Evolutionary conservation across 2,329 filamentous ascomycete species (phyloP).

Genomic region (Rachicladosporium sp.): DNA sequence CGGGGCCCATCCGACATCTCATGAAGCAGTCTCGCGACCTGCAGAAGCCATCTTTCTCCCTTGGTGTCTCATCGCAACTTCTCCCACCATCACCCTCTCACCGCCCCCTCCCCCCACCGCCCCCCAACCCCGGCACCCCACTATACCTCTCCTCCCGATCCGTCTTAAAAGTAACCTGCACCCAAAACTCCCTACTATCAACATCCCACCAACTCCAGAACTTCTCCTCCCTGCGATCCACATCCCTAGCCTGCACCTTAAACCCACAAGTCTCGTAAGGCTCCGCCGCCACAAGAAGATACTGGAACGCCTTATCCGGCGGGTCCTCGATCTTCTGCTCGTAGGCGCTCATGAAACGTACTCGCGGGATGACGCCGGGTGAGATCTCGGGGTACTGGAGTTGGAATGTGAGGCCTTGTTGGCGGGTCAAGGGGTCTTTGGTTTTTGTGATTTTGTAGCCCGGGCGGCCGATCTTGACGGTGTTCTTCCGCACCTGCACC

Average conservation of each 20-base stretch:
- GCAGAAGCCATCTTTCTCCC: too few species aligned
- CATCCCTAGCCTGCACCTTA: constrained; percentile 85
- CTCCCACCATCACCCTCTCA: too few species aligned
- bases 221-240: constrained; percentile 75
- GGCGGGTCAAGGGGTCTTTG: constrained; percentile 73
- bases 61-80: too few species aligned
- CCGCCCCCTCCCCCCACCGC: constrained; percentile 2
- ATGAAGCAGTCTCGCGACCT: too few species aligned
- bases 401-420: constrained; percentile 89
- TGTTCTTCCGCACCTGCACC: constrained; percentile 57
- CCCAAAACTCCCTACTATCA: constrained; percentile 93
- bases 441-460: constrained; percentile 98
- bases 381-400: constrained; percentile 88
- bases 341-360: constrained; percentile 95
- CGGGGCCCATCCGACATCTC: too few species aligned
- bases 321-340: constrained; percentile 89
- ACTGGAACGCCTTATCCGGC: constrained; percentile 88
- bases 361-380: constrained; percentile 61
- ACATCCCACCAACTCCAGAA: constrained; percentile 95
- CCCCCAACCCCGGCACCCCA: constrained; percentile 47
- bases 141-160: constrained; percentile 85
- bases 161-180: constrained; percentile 96
- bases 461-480: constrained; percentile 88
- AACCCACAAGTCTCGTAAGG: constrained; percentile 97
- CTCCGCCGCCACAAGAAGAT: constrained; percentile 86